Conservation (phyloP, 805 yeast genomes). For the Lipomyces anomalus region DNA sequence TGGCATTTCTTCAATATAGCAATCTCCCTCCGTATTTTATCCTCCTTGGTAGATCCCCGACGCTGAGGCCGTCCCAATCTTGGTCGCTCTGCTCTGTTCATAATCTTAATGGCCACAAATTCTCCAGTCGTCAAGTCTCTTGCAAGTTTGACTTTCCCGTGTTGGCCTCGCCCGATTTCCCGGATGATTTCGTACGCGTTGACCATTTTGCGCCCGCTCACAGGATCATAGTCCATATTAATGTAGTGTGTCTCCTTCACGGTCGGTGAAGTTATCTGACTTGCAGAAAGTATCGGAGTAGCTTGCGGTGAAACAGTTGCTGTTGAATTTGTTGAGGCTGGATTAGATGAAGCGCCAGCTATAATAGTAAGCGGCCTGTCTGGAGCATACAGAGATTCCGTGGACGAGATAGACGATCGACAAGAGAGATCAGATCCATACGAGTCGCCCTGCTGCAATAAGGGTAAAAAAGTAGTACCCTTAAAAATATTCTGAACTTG, state of each 20-base stretch:
- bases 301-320: neutral
- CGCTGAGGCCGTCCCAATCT: conserved; percentile 41
- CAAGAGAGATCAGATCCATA: too few species aligned
- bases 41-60: conserved; percentile 49
- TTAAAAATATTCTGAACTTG: too few species aligned
- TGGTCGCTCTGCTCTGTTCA: conserved; percentile 63
- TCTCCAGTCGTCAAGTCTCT: conserved; percentile 52
- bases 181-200: conserved; percentile 83
- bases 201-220: conserved; percentile 68
- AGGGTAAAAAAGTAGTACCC: too few species aligned
- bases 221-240: conserved; percentile 81
- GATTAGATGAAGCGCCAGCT: conserved; percentile 6
- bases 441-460: too few species aligned
- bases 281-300: neutral
- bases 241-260: conserved; percentile 84
- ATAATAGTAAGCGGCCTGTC: too few species aligned
- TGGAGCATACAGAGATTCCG: too few species aligned
- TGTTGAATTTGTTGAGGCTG: conserved; percentile 8
- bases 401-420: too few species aligned
- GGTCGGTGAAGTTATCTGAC: conserved; percentile 6
- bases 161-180: conserved; percentile 94
- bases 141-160: conserved; percentile 95
- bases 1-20: conserved; percentile 88
- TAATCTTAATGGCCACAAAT: conserved; percentile 73
- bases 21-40: conserved; percentile 75